Evolutionary conservation across 2,329 filamentous ascomycete genomes (phyloP).

Genomic region (Pezicula rhizophila): DNA sequence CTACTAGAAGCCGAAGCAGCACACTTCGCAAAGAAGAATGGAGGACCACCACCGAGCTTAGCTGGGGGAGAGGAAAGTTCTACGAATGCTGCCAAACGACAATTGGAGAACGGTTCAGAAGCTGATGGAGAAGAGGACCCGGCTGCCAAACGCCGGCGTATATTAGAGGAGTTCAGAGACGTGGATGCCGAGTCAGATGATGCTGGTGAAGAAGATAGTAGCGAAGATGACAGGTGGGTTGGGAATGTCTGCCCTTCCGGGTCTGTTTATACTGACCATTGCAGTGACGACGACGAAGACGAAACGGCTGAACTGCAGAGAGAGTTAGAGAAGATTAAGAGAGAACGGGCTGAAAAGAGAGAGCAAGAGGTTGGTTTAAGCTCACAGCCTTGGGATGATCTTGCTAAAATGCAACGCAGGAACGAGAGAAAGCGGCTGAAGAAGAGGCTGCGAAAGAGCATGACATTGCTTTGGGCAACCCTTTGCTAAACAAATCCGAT

Average conservation of each 20-base stretch:
- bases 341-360: constrained; percentile 70
- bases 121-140: constrained; percentile 54
- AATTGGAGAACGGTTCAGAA: constrained; percentile 46
- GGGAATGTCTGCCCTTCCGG: neutral
- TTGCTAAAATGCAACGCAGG: constrained; percentile 37
- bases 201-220: constrained; percentile 50
- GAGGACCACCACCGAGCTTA: constrained; percentile 39
- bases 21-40: constrained; percentile 80
- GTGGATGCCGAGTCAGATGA: constrained; percentile 77
- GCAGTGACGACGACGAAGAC: constrained; percentile 67
- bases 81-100: constrained; percentile 60
- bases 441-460: constrained; percentile 80
- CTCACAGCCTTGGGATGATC: neutral
- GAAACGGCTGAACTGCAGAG: constrained; percentile 85
- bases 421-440: constrained; percentile 70
- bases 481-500: constrained; percentile 79
- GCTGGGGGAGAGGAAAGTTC: constrained; percentile 41
- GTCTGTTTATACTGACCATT: constrained; percentile 26
- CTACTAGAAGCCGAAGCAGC: constrained; percentile 82
- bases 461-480: constrained; percentile 89
- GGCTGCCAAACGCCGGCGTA: constrained; percentile 76
- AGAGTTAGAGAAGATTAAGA: constrained; percentile 90
- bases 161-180: constrained; percentile 81
- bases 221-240: constrained; percentile 51
- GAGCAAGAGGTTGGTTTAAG: constrained; percentile 56